Base-by-base conservation (phyloP, 2,329 filamentous ascomycete genomes). In the Talaromyces verruculosus region DNA sequence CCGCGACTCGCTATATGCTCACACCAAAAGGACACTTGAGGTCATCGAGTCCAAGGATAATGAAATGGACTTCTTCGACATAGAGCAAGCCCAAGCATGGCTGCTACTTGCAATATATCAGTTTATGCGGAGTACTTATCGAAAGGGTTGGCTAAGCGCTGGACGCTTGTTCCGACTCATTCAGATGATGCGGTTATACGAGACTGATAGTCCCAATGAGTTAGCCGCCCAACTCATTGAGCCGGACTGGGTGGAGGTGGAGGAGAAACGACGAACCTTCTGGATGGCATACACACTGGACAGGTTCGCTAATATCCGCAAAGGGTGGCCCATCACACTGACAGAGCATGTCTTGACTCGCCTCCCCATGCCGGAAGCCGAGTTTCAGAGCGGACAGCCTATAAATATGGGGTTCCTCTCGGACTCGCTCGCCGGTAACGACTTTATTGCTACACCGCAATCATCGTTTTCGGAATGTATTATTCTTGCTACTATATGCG, bases 81-180 rank as follows among this genome's bases (percentile, higher is more conserved):
- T 97, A 35, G 89, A 90, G 17, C 92, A 97, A 77, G 91, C 90
- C 59, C 95, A 99, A 76, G 88, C 91, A 1, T 96, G 96, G 84
- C 83, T 88, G 28, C 81, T 98, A n/a, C 83, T 96, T 53, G 87
- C 89, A 7, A 88, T 86, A 0, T 97, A 96, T 72, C 95, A 99
- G 77, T 98, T 97, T 83, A 97, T 93, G 80, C 91, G 91, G 84
- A 97, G 98, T 91, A 96, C 93, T 77, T 98, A 98, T 72, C 94
- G 95, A 1, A 84, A 95, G 69, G 95, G 94, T 0, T 98, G 95
- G 95, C 88, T 97, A 81, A 97, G 91, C 71, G 90, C 91, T 2
- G 95, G 94, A 22, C 85, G 91, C 67, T 90, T 90, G 3, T 87
- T 90, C n/a, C 86, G 94, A 60, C 79, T 98, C 61, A 87, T 87